Base-by-base conservation (phyloP, 805 yeast genomes). In the Cyberlindnera xylosilytica region DNA sequence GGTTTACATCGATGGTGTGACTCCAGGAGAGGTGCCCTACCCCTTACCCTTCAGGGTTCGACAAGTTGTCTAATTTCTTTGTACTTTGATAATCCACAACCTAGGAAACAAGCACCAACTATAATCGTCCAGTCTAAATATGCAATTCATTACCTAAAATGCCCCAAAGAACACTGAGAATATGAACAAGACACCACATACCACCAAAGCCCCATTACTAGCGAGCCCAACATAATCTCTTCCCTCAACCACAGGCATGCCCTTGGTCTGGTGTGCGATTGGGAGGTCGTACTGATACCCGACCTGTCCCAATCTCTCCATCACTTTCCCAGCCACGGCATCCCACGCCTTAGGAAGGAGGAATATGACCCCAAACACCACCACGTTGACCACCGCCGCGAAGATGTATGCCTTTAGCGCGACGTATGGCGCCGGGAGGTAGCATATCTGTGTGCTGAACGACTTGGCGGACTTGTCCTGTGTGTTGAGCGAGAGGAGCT, bases 401-500 rank as follows among this genome's bases (percentile, higher is more conserved):
- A 53, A 10, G 4, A 60, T 41, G 45, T 74, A 74, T n/a, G 60
- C 42, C 32, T 57, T 61, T 3, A 74, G 29, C 4, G 76, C 69
- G 10, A 58, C 52, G 46, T 67, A 78, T 5, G 87, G 85, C 35
- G 64, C 61, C 9, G 86, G 85, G 52, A 81, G 53, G 50, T 70
- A 75, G 51, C 86, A 80, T 55, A 79, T 72, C 34, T 65, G 55
- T 0, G 84, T 77, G 47, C 63, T 61, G 32, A 49, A 66, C 1
- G 69, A 57, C 12, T 63, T 53, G 1, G 33, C 43, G 3, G 20
- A n/a, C n/a, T 15, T n/a, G 19, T 26, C 10, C 2, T 45, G 35
- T 1, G 61, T 73, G 54, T 72, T 62, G 33, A 93, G 68, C 0
- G 96, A 79, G 6, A 93, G 63, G 38, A 93, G 61, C 59, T 93